Conservation (phyloP, 257 asterid genomes). For the Petunia axillaris region DNA sequence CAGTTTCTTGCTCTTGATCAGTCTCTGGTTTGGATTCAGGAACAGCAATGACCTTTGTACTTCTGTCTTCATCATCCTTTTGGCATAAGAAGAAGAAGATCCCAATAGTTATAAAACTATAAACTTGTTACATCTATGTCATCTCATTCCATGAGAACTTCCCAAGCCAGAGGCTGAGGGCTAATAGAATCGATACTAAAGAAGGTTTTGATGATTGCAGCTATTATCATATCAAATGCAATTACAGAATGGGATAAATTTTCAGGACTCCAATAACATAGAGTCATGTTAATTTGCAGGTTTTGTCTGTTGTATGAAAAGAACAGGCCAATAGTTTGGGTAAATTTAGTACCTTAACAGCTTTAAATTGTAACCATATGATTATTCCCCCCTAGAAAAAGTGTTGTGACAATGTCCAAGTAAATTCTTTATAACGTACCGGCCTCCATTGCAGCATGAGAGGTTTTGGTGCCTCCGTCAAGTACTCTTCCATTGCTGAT, state of each 20-base stretch:
- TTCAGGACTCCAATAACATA: too few relatives aligned
- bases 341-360: neutral
- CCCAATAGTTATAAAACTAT: neutral
- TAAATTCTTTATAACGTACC: constrained; percentile 37
- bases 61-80: constrained; percentile 46
- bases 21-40: constrained; percentile 34
- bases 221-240: too few relatives aligned
- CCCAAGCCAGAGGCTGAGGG: neutral
- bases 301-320: too few relatives aligned
- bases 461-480: constrained; percentile 65
- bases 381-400: neutral
- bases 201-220: too few relatives aligned
- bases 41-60: constrained; percentile 37
- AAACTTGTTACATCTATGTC: neutral
- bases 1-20: constrained; percentile 38
- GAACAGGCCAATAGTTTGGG: too few relatives aligned
- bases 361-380: neutral
- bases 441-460: constrained; percentile 62
- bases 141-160: neutral
- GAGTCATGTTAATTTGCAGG: too few relatives aligned
- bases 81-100: constrained; percentile 25
- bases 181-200: too few relatives aligned
- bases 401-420: neutral
- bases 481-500: constrained; percentile 74
- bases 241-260: too few relatives aligned